phyloP scores from a whole-genome alignment of 2,329 filamentous ascomycete genomes.

The Penicillium sp. region DNA sequence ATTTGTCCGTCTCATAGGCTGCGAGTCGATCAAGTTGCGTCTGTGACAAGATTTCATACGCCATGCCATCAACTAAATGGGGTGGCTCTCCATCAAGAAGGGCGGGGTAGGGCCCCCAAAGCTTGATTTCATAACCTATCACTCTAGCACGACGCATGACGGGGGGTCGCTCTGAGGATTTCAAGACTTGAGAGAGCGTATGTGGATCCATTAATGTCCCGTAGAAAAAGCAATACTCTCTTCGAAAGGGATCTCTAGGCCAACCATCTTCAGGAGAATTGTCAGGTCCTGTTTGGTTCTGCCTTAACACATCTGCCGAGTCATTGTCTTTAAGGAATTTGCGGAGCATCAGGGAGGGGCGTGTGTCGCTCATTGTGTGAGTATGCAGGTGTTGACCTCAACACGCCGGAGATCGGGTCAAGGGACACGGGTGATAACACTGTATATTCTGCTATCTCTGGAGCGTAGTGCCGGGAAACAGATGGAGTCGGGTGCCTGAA shows the following conservation, averaged over 20 bases:
- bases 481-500: too few species aligned
- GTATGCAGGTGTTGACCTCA: not conserved
- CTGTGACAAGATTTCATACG: conserved; percentile 9
- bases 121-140: conserved; percentile 10
- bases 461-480: too few species aligned
- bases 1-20: conserved; percentile 15
- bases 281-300: not conserved
- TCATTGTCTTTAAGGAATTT: not conserved
- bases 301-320: not conserved
- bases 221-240: conserved; percentile 11
- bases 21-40: conserved; percentile 15
- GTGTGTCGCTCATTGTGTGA: not conserved
- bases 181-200: conserved; percentile 8
- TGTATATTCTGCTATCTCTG: not conserved
- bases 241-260: not conserved
- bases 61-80: conserved; percentile 9
- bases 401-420: not conserved
- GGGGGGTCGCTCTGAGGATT: not conserved
- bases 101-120: conserved; percentile 13
- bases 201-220: conserved; percentile 13
- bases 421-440: too few species aligned
- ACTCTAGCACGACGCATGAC: conserved; percentile 9
- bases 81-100: conserved; percentile 7
- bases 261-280: not conserved
- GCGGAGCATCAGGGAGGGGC: not conserved